phyloP scores from a whole-genome alignment of 768 basidiomycete genomes.

The Auriscalpium orientale region DNA sequence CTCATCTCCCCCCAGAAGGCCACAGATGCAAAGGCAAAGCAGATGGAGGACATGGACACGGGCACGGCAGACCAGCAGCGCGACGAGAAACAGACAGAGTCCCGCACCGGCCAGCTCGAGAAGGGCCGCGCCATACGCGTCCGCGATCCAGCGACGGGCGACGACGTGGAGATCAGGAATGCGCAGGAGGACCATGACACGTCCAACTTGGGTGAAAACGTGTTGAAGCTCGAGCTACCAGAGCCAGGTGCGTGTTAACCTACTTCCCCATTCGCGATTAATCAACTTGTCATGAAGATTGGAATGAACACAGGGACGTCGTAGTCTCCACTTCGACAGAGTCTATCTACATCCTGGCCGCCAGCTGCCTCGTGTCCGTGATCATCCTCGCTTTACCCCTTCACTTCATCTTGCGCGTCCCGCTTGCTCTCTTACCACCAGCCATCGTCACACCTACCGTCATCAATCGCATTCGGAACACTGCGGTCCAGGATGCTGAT shows the following conservation, averaged over 20 bases:
- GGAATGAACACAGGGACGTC: constrained; percentile 17
- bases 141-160: constrained; percentile 43
- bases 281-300: constrained; percentile 14
- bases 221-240: constrained; percentile 22
- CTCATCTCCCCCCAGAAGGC: constrained; percentile 23
- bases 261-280: neutral
- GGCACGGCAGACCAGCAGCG: constrained; percentile 1
- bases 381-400: constrained; percentile 13
- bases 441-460: constrained; percentile 16
- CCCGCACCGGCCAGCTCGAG: constrained; percentile 18
- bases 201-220: constrained; percentile 20
- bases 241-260: constrained; percentile 19
- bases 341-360: constrained; percentile 15
- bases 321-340: constrained; percentile 14
- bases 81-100: constrained; percentile 21
- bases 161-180: constrained; percentile 41
- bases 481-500: constrained; percentile 20
- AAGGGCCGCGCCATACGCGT: constrained; percentile 28
- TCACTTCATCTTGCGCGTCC: neutral
- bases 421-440: constrained; percentile 13
- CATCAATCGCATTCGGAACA: constrained; percentile 18
- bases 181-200: constrained; percentile 25
- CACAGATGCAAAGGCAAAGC: constrained; percentile 23
- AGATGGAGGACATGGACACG: constrained; percentile 16
- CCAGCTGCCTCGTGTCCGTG: constrained; percentile 14